These are phyloP conservation scores for Parsonsia alboflavescens DNA, from an alignment of 257 asterid species.

Conservation along the genomic window DNA sequence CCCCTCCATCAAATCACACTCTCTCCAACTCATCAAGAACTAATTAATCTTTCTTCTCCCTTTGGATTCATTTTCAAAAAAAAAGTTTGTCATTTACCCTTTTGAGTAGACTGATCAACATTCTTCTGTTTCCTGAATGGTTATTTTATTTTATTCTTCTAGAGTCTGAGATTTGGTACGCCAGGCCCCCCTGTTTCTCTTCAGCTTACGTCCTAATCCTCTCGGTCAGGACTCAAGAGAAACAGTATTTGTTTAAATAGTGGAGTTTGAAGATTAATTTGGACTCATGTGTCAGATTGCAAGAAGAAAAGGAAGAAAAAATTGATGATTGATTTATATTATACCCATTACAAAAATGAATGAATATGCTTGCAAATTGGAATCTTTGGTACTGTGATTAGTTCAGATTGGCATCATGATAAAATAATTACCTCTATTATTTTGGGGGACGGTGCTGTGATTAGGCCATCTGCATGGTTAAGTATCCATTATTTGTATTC, in stretches of 20 bases:
- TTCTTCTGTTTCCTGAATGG: background rate
- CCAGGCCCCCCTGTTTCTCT: background rate
- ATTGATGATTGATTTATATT: background rate
- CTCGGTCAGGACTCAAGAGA: background rate
- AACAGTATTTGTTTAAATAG: background rate
- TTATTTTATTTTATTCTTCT: background rate
- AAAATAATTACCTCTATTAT: conserved; percentile 22
- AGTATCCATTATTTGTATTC: conserved; percentile 16
- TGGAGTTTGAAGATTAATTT: conserved; percentile 11
- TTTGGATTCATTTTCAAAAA: conserved; percentile 1
- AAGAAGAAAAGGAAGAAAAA: background rate
- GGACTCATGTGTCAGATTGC: conserved; percentile 11
- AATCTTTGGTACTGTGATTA: conserved; percentile 13
- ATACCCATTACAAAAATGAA: background rate
- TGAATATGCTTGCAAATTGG: conserved; percentile 4
- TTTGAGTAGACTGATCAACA: background rate
- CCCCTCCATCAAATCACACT: conserved; percentile 28
- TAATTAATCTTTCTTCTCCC: background rate
- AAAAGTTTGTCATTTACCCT: conserved; percentile 28
- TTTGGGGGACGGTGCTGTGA: background rate
- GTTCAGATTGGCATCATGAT: conserved; percentile 19
- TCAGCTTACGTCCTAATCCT: background rate
- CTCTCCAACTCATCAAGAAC: background rate
- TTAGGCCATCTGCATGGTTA: conserved; percentile 1
- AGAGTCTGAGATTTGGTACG: background rate